Conservation (phyloP, 208 protist genomes). For the Angomonas ambiguus region DNA sequence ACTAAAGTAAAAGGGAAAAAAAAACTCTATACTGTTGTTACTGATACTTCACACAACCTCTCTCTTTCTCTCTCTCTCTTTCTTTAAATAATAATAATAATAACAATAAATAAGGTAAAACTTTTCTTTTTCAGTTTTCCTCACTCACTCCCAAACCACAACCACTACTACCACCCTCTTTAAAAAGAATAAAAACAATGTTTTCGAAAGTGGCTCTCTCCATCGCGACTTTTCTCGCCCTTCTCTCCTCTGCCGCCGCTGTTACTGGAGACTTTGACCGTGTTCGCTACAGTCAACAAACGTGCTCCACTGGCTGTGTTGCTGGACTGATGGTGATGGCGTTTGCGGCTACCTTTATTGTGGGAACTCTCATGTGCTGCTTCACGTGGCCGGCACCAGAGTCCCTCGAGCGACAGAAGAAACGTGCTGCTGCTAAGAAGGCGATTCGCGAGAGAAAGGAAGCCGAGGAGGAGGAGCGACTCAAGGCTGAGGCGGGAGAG, state of each 20-base stretch:
- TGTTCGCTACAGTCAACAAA: conserved; percentile 16
- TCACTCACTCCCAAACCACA: no score
- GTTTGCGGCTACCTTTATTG: conserved; percentile 22
- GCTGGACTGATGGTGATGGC: conserved; percentile 46
- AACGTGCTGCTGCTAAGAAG: conserved; percentile 36
- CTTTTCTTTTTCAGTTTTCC: no score
- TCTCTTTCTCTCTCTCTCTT: no score
- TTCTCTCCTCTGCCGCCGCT: conserved; percentile 5
- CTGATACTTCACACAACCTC: no score
- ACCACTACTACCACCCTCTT: neutral
- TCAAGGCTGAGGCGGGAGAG: conserved; percentile 16
- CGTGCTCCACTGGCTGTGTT: conserved; percentile 48
- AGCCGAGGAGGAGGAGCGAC: conserved; percentile 26
- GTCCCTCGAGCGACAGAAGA: conserved; percentile 35
- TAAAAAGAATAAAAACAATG: neutral
- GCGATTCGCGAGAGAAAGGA: conserved; percentile 33
- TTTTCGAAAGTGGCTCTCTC: neutral
- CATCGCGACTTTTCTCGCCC: neutral
- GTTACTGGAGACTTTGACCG: neutral
- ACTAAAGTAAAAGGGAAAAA: no score
- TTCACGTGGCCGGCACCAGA: conserved; percentile 39
- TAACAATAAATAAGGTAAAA: no score
- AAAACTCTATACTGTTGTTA: no score
- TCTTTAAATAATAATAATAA: no score
- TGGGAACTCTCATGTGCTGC: conserved; percentile 35